phyloP scores from a whole-genome alignment of 805 yeast species.

The Metschnikowia shivogae region DNA sequence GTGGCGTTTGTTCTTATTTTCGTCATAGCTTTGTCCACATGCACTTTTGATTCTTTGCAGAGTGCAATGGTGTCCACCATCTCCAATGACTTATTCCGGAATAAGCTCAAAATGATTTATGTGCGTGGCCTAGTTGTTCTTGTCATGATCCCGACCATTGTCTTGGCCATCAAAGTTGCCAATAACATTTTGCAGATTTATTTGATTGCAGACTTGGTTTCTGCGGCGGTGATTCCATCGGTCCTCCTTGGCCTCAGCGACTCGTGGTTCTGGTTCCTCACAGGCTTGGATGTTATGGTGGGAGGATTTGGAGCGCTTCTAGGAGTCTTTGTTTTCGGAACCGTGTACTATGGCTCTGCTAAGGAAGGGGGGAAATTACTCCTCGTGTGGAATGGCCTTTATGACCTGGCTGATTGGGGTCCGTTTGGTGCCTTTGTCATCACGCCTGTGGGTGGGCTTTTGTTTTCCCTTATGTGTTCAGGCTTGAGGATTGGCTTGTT shows the following conservation, averaged over 20 bases:
- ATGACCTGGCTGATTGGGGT: slow-evolving; percentile 79
- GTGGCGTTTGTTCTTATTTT: slow-evolving; percentile 79
- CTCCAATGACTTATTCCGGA: slow-evolving; percentile 86
- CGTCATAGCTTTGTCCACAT: slow-evolving; percentile 69
- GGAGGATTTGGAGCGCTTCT: slow-evolving; percentile 83
- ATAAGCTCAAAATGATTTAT: slow-evolving; percentile 62
- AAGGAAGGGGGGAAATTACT: slow-evolving; percentile 72
- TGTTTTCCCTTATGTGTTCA: slow-evolving; percentile 52
- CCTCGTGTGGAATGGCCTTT: slow-evolving; percentile 75
- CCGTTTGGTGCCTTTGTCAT: slow-evolving; percentile 92
- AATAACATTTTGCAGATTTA: slow-evolving; percentile 81
- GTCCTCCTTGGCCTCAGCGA: slow-evolving; percentile 74
- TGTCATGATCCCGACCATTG: slow-evolving; percentile 82
- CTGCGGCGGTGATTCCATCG: slow-evolving; percentile 82
- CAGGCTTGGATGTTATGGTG: slow-evolving; percentile 75
- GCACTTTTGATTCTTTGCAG: slow-evolving; percentile 85
- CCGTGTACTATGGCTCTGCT: slow-evolving; percentile 70
- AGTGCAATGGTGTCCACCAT: slow-evolving; percentile 85
- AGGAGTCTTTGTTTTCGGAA: slow-evolving; percentile 78
- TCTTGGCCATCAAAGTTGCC: slow-evolving; percentile 78
- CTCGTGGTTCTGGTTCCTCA: slow-evolving; percentile 56
- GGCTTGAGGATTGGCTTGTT: slow-evolving; percentile 41
- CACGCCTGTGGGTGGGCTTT: slow-evolving; percentile 78
- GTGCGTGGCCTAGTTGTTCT: slow-evolving; percentile 67
- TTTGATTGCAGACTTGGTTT: slow-evolving; percentile 84